phyloP scores from a whole-genome alignment of 306 rosid species.

The Fagus crenata region DNA sequence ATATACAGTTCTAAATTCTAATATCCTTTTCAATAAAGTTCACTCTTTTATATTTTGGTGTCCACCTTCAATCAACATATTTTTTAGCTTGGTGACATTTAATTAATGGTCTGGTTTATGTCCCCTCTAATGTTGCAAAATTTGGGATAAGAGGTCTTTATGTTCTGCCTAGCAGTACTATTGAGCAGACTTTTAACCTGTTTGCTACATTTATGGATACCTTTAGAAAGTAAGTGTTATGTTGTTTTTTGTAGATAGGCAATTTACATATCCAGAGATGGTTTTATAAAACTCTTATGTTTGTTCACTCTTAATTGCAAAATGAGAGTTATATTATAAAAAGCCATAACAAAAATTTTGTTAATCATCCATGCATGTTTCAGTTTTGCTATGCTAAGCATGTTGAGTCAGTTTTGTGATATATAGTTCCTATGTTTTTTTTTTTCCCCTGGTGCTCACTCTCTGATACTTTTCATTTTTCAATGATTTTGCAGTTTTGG shows the following conservation, averaged over 20 bases:
- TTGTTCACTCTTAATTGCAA: background rate
- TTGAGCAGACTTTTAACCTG: background rate
- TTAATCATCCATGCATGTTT: background rate
- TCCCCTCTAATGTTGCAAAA: background rate
- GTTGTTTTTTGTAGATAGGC: background rate
- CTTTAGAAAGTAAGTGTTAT: background rate
- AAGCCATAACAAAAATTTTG: background rate
- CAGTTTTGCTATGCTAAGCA: background rate
- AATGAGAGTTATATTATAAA: background rate
- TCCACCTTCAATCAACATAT: background rate
- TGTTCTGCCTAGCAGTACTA: background rate
- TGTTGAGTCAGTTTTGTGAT: constrained; percentile 2
- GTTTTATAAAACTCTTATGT: background rate
- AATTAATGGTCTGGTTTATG: constrained; percentile 5
- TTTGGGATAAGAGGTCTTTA: background rate
- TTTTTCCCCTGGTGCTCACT: constrained; percentile 5
- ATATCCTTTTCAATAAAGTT: background rate
- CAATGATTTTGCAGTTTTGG: constrained; percentile 62
- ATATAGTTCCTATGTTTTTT: constrained; percentile 13
- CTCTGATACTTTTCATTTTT: constrained; percentile 31
- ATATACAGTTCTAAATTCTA: too few relatives aligned
- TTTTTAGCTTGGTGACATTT: background rate
- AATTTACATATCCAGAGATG: background rate
- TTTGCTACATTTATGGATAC: background rate
- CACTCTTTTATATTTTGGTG: background rate